Evolutionary conservation across 371 early-diverging fungal species (phyloP), one percentile per base, ranked within the genome.

Genomic region (Actinomortierella ambigua): DNA sequence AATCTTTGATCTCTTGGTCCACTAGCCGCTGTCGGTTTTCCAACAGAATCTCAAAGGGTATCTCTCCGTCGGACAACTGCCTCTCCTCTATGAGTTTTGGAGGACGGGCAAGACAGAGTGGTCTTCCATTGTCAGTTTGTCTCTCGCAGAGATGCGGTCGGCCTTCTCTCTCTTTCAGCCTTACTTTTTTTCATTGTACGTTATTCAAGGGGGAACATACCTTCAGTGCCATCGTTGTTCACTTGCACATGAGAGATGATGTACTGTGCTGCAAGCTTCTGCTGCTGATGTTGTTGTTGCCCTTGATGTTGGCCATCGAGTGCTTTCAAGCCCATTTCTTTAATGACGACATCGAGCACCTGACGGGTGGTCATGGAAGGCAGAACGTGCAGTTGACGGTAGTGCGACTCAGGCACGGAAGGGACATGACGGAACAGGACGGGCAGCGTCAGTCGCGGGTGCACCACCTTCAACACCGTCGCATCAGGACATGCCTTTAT

Each of bases 351-450:
- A 28, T 62, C 75, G 34, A 60, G 26, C 6, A 67, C 41, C 46
- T 67, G 75, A 7, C 75, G 75, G 18, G 63, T 67, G 2, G 44
- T 54, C 75, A 73, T 73, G 0, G 64, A 29, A 0, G 75, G 67
- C 28, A 53, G 28, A 6, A 73, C 63, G 50, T 67, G 64, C 13
- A 73, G 56, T 29, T 73, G 75, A 1, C 75, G 59, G 27, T 66
- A 73, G 28, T 73, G 75, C 13, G 67, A 54, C 47, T 73, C 75
- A 43, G 75, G 75, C 2, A 73, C 75, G 26, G 56, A 63, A 15
- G 75, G 75, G 8, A 73, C 75, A 61, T 67, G 67, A 4, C 67
- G 75, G 47, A 73, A 73, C 15, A 67, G 48, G 24, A 73, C 67
- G 2, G 75, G 75, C 17, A 73, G 43, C 1, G 67, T 73, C 50